Evolutionary conservation across 176 grass and related monocot genomes (phyloP).

Genomic region (Zoysia pacifica): DNA sequence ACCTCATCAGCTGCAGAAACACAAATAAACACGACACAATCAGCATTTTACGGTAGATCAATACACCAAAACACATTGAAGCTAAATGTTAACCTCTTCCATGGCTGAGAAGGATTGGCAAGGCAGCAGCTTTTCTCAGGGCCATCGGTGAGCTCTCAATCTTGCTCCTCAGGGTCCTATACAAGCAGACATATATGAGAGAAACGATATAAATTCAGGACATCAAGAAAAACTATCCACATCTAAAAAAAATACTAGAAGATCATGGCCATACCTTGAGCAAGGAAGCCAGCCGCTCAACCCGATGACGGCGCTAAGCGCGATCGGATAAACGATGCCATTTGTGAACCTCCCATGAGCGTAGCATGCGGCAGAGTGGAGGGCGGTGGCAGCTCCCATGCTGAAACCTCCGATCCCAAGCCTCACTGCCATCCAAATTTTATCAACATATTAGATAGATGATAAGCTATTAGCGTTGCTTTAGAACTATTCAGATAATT

Average conservation of each 20-base stretch:
- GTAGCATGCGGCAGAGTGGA: slow-evolving; percentile 86
- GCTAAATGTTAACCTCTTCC: slow-evolving; percentile 59
- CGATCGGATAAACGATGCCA: slow-evolving; percentile 61
- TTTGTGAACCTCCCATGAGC: slow-evolving; percentile 75
- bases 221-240: not conserved
- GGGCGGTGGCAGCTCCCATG: slow-evolving; percentile 71
- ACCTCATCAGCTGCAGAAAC: slow-evolving; percentile 75
- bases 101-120: slow-evolving; percentile 80
- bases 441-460: not conserved
- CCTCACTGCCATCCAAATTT: slow-evolving; percentile 53
- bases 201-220: not conserved
- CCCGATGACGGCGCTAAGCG: slow-evolving; percentile 57
- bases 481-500: not conserved
- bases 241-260: not conserved
- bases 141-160: slow-evolving; percentile 81
- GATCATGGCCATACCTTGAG: slow-evolving; percentile 50
- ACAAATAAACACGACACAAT: not conserved
- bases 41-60: not conserved
- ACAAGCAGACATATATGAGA: slow-evolving; percentile 12
- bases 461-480: not conserved
- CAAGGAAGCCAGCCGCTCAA: slow-evolving; percentile 98
- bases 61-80: not conserved
- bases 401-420: slow-evolving; percentile 97
- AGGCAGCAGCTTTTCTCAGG: slow-evolving; percentile 58
- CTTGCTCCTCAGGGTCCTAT: slow-evolving; percentile 75